Evolutionary conservation across 805 yeast species (phyloP), one percentile per base, ranked within the genome.

Genomic region (Suhomyces prunicola): DNA sequence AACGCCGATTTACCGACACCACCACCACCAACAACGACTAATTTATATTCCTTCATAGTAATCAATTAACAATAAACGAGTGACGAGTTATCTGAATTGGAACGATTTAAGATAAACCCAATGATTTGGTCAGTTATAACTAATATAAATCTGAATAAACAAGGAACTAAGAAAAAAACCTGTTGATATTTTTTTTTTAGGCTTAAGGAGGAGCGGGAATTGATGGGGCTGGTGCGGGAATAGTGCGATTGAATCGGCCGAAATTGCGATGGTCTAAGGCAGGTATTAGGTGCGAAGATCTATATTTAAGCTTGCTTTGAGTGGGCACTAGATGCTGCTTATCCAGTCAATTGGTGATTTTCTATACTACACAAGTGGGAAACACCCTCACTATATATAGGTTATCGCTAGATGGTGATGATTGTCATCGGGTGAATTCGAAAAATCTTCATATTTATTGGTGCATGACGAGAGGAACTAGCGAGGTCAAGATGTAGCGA

Each of bases 1-100:
- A 94, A 76, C 5, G 99, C 98, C 23, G 96, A 87, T 71, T 94
- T 94, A 73, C 99, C 99, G 52, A 94, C 99, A 73, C 97, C 97
- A 67, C 98, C 98, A 40, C 97, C 97, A 52, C 98, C 99, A 52
- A 93, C 97, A 45, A 93, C 97, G 4, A 94, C 99, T 54, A 94
- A 74, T 68, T 96, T 91, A 69, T 86, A 93, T 71, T 92, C 97
- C 70, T 87, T 81, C 52, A 82, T 77, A 29, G 33, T 29, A 5
- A 29, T 29, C 33, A 29, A 29, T 39, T 39, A 39, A 39, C 13
- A 39, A 39, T 39, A 19, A 39, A 17, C 42, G 42, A 39, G 42
- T 39, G 42, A 39, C 23, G 17, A 36, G 35, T 13, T 13, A 31
- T 29, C 33, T 29, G 33, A 15, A 36, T 12, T 8, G 29, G 29